Conservation (phyloP, 164 flowering plant genomes). For the Nymphaea thermarum region DNA sequence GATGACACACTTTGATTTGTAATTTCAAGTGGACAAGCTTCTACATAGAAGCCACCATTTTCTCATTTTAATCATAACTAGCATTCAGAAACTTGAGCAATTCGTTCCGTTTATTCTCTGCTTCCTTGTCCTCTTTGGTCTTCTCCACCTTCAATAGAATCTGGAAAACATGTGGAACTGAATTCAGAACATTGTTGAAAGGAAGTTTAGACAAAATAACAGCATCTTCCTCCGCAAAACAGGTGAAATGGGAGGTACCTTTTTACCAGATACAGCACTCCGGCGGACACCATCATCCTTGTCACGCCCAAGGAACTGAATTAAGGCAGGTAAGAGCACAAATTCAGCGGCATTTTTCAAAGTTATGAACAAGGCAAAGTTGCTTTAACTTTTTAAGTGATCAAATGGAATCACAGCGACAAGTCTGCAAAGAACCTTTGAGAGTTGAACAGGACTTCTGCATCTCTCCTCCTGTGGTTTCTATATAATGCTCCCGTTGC, state of each 20-base stretch:
- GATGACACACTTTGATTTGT: background rate
- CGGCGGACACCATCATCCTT: constrained; percentile 87
- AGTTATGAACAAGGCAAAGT: background rate
- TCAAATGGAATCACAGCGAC: background rate
- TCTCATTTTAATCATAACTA: constrained; percentile 59
- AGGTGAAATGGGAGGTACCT: constrained; percentile 29
- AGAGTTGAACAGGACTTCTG: constrained; percentile 88
- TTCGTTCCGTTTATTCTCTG: constrained; percentile 77
- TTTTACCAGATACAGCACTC: constrained; percentile 97
- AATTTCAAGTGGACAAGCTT: background rate
- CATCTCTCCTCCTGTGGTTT: constrained; percentile 51
- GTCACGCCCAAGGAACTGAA: constrained; percentile 81
- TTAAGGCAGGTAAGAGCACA: background rate
- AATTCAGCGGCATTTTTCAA: background rate
- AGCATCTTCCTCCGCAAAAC: background rate
- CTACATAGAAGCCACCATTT: background rate
- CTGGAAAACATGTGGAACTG: constrained; percentile 19
- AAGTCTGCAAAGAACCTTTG: constrained; percentile 43
- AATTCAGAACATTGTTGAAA: background rate
- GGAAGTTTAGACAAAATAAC: background rate
- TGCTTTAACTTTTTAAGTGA: background rate
- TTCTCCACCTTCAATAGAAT: constrained; percentile 87
- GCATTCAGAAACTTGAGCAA: constrained; percentile 91
- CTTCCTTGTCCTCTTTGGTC: constrained; percentile 84
- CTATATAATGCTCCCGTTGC: constrained; percentile 80